These are phyloP conservation scores for Barnettozyma siamensis DNA, from an alignment of 805 yeast species.

Conservation along the genomic window DNA sequence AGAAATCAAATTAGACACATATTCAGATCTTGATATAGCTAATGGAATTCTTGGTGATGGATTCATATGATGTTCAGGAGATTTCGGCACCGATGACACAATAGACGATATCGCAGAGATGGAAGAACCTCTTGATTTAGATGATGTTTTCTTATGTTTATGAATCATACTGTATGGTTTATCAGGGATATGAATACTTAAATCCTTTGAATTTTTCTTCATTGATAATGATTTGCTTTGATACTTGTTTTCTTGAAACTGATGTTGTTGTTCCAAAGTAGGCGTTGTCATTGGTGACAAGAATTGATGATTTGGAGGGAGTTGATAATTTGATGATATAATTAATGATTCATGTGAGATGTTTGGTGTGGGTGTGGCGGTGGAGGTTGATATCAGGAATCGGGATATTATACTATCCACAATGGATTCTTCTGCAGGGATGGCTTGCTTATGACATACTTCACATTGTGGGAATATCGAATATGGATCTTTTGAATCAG, in stretches of 20 bases:
- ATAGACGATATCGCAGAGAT: slow-evolving; percentile 24
- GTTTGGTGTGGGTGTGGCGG: background rate
- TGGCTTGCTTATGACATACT: slow-evolving; percentile 15
- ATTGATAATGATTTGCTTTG: slow-evolving; percentile 13
- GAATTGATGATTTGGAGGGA: slow-evolving; percentile 1
- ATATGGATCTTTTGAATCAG: slow-evolving; percentile 5
- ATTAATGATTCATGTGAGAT: slow-evolving; percentile 3
- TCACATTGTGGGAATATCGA: slow-evolving; percentile 22
- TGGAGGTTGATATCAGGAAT: slow-evolving; percentile 6
- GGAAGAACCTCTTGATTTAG: slow-evolving; percentile 25
- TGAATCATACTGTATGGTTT: background rate
- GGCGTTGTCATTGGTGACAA: slow-evolving; percentile 1
- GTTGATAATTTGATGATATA: slow-evolving; percentile 10
- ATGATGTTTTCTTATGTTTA: background rate
- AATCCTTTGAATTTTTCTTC: slow-evolving; percentile 22
- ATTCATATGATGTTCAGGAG: slow-evolving; percentile 11
- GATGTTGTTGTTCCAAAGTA: background rate
- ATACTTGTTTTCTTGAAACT: background rate
- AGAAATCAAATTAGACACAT: slow-evolving; percentile 8
- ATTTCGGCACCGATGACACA: slow-evolving; percentile 24
- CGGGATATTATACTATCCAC: slow-evolving; percentile 19
- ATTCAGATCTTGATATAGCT: slow-evolving; percentile 18
- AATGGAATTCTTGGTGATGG: slow-evolving; percentile 11
- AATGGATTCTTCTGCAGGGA: slow-evolving; percentile 19
- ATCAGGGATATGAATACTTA: slow-evolving; percentile 20